These are phyloP conservation scores for Alternaria gaisen DNA, from an alignment of 2,329 filamentous ascomycete species.

Conservation along the genomic window DNA sequence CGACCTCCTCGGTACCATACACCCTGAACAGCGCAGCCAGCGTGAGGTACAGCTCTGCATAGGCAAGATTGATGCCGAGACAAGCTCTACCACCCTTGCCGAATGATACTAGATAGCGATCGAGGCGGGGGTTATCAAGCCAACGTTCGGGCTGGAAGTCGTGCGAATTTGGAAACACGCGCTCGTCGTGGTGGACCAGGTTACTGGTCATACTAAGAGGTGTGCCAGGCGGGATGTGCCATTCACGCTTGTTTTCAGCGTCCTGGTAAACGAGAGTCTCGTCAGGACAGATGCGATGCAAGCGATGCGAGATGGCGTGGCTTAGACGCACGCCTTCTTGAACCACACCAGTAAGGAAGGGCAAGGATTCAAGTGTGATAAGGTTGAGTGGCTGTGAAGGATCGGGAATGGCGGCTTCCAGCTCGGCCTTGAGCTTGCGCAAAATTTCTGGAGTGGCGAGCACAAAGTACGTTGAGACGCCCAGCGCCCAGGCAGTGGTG, in stretches of 20 bases:
- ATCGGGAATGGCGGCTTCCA: background rate
- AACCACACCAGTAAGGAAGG: background rate
- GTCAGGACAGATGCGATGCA: constrained; percentile 1
- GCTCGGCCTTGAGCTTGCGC: background rate
- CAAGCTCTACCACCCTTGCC: constrained; percentile 31
- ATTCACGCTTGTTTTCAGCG: background rate
- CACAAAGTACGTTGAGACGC: background rate
- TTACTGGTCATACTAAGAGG: background rate
- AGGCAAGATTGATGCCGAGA: constrained; percentile 25
- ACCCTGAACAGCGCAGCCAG: constrained; percentile 5
- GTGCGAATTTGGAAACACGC: background rate
- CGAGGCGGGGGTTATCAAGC: constrained; percentile 12
- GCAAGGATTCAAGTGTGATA: background rate
- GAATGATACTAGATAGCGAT: constrained; percentile 31
- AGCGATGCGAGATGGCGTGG: background rate
- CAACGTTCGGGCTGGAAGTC: constrained; percentile 5
- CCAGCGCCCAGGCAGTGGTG: constrained; percentile 6
- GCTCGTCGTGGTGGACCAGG: background rate
- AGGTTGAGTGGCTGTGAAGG: background rate
- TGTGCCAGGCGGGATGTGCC: background rate
- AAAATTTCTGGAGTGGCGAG: background rate
- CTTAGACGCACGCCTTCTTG: constrained; percentile 1
- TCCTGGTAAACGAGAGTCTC: background rate
- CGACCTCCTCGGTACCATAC: background rate
- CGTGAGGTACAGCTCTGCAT: constrained; percentile 7